These are phyloP conservation scores for Salvia splendens DNA, from an alignment of 257 asterid species.

Conservation along the genomic window DNA sequence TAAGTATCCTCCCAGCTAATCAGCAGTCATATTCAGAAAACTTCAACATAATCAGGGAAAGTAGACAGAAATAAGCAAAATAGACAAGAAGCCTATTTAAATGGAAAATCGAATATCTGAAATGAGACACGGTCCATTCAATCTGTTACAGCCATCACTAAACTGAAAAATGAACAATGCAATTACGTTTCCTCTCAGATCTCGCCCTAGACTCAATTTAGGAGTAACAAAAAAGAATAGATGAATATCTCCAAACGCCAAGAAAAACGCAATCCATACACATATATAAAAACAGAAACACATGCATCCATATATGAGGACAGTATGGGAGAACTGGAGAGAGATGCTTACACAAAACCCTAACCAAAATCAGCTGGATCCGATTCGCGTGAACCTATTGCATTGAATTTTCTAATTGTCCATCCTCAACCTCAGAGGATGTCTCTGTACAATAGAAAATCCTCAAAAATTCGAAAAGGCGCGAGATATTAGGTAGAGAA, in stretches of 20 bases:
- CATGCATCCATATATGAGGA: conserved; percentile 25
- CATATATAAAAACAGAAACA: conserved; percentile 9
- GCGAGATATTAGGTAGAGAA: conserved; percentile 18
- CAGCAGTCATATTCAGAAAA: conserved; percentile 25
- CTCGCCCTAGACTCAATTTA: conserved; percentile 27
- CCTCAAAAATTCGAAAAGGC: conserved; percentile 20
- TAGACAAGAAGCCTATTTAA: not conserved
- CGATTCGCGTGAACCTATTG: conserved; percentile 27
- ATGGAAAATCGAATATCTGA: not conserved
- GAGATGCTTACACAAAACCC: conserved; percentile 40
- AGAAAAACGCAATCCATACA: conserved; percentile 28
- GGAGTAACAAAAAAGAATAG: conserved; percentile 1
- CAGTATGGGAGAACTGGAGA: not conserved
- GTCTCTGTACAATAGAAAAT: conserved; percentile 22
- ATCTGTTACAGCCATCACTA: conserved; percentile 7
- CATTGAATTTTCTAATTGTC: conserved; percentile 23
- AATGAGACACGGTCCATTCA: conserved; percentile 9
- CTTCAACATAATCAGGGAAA: not conserved
- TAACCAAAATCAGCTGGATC: conserved; percentile 41
- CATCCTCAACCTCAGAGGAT: conserved; percentile 14
- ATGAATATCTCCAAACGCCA: not conserved
- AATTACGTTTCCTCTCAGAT: conserved; percentile 32
- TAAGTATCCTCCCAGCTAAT: conserved; percentile 9
- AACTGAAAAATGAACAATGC: conserved; percentile 31
- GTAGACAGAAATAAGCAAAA: not conserved